These are phyloP conservation scores for Skeletonema costatum DNA, from an alignment of 108 stramenopile genomes.

Conservation along the genomic window DNA sequence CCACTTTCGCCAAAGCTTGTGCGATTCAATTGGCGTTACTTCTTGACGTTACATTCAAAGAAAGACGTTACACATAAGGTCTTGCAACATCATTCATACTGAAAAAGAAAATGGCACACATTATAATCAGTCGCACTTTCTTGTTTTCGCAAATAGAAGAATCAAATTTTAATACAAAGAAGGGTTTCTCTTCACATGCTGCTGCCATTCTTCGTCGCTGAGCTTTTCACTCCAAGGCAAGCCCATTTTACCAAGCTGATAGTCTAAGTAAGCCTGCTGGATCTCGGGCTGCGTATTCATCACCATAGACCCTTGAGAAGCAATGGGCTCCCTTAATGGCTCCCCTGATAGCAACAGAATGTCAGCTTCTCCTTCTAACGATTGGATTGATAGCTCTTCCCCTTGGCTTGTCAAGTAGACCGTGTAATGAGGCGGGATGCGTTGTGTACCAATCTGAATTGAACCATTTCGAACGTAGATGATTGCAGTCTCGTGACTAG, in stretches of 20 bases:
- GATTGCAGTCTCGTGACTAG: slow-evolving; percentile 57
- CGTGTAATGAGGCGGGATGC: slow-evolving; percentile 58
- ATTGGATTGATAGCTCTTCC: slow-evolving; percentile 22
- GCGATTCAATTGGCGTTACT: background rate
- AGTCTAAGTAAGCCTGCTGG: slow-evolving; percentile 70
- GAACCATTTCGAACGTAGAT: slow-evolving; percentile 71
- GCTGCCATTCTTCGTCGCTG: slow-evolving; percentile 70
- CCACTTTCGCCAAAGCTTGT: background rate
- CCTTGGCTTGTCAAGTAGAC: slow-evolving; percentile 49
- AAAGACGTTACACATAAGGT: background rate
- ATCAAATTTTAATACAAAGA: slow-evolving; percentile 40
- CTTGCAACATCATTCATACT: background rate
- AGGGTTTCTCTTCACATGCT: slow-evolving; percentile 67
- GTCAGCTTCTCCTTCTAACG: slow-evolving; percentile 50
- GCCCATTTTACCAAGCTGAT: slow-evolving; percentile 73
- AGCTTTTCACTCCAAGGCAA: slow-evolving; percentile 68
- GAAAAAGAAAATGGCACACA: background rate
- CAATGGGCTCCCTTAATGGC: slow-evolving; percentile 71
- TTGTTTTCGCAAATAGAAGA: background rate
- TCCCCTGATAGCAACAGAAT: slow-evolving; percentile 65
- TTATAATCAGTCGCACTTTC: background rate
- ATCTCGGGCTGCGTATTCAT: slow-evolving; percentile 73
- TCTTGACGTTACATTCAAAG: background rate
- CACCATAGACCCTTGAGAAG: slow-evolving; percentile 77
- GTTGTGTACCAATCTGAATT: slow-evolving; percentile 19